Evolutionary conservation across 83 land plant genomes (phyloP).

Genomic region (Picea engelmannii): DNA sequence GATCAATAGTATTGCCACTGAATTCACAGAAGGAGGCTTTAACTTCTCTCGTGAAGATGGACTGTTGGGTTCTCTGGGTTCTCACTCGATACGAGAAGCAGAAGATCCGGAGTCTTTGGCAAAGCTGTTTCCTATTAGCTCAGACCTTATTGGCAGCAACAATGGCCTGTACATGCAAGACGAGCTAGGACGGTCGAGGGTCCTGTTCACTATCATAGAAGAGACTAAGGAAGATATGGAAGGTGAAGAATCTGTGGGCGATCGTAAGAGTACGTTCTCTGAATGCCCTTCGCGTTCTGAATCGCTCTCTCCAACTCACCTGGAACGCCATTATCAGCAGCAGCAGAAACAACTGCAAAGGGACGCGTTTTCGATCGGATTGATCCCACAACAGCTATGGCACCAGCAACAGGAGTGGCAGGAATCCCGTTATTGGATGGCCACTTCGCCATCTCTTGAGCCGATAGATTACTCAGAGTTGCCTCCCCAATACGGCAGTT

Average conservation of each 20-base stretch:
- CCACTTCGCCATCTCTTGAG: not conserved
- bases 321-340: too few species aligned
- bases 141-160: conserved; percentile 1
- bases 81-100: not conserved
- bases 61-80: not conserved
- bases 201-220: conserved; percentile 8
- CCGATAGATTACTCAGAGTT: not conserved
- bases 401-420: not conserved
- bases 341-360: not conserved
- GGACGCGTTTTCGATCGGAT: not conserved
- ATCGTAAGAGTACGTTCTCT: not conserved
- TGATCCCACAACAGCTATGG: not conserved
- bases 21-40: not conserved
- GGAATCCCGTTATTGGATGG: not conserved
- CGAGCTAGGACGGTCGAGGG: not conserved
- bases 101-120: not conserved
- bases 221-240: conserved; percentile 10
- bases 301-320: too few species aligned
- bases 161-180: conserved; percentile 1
- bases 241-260: not conserved
- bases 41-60: not conserved
- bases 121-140: not conserved
- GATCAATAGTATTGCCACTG: not conserved
- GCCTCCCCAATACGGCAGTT: not conserved
- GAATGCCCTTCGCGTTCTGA: too few species aligned